Conservation (phyloP, 371 early-diverging fungal genomes). For the Mucor sp. region DNA sequence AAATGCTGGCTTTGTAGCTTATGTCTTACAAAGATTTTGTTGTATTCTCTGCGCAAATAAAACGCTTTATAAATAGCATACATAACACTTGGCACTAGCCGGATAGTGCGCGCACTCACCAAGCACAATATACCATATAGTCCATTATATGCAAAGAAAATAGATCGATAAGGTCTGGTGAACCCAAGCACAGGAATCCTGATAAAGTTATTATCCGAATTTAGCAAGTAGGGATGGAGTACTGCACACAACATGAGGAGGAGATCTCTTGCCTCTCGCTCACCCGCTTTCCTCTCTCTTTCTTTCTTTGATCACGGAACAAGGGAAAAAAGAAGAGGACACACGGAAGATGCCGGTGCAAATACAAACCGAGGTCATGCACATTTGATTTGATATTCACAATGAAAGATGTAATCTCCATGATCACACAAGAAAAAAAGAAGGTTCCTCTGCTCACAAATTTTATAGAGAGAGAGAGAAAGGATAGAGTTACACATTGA, state of each 20-base stretch:
- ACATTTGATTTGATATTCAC: neutral
- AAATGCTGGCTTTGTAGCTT: neutral
- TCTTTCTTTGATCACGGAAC: neutral
- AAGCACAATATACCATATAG: neutral
- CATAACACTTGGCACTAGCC: neutral
- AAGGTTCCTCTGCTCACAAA: neutral
- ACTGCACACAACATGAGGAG: neutral
- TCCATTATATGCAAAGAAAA: neutral
- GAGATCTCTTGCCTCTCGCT: too few species aligned
- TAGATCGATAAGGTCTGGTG: constrained; percentile 1
- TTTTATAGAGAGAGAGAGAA: neutral
- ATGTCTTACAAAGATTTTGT: neutral
- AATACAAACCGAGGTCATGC: neutral
- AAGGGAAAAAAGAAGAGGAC: neutral
- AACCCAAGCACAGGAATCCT: neutral
- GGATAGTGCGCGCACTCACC: neutral
- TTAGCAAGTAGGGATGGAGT: neutral
- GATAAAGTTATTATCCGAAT: neutral
- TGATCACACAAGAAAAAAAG: neutral
- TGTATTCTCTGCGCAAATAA: neutral
- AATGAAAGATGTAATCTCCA: neutral
- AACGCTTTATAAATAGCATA: neutral
- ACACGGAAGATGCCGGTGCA: neutral
- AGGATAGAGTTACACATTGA: constrained; percentile 9
- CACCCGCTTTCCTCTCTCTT: neutral